Percentiles rank a stretch among this genome's conserved stretches.
These are phyloP conservation scores for Rosellinia necatrix DNA, from an alignment of 2,329 filamentous ascomycete species.

Conservation along the genomic window DNA sequence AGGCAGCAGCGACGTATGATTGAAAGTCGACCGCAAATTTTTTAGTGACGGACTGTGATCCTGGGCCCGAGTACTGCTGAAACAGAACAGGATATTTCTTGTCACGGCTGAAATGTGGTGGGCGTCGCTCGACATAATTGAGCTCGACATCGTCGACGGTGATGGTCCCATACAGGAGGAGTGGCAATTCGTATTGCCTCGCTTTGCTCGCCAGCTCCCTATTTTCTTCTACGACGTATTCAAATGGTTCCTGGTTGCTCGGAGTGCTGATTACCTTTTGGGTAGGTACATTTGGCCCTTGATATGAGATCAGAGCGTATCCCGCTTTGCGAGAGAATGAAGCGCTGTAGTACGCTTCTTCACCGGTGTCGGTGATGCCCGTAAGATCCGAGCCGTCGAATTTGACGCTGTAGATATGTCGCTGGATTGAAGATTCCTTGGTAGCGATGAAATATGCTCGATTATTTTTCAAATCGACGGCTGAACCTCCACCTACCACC, in stretches of 20 bases:
- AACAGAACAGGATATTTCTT: slow-evolving; percentile 95
- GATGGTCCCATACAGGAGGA: slow-evolving; percentile 80
- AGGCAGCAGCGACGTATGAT: slow-evolving; percentile 78
- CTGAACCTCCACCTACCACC: slow-evolving; percentile 81
- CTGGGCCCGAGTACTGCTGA: slow-evolving; percentile 90
- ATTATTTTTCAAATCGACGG: slow-evolving; percentile 82
- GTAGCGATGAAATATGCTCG: slow-evolving; percentile 90
- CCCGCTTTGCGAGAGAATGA: slow-evolving; percentile 84
- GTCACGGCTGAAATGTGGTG: slow-evolving; percentile 81
- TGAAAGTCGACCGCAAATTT: slow-evolving; percentile 87
- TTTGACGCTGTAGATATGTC: slow-evolving; percentile 88
- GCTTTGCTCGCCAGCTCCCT: slow-evolving; percentile 69
- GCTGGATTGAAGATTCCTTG: slow-evolving; percentile 84
- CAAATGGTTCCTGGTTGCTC: slow-evolving; percentile 65
- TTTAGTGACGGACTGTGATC: slow-evolving; percentile 86
- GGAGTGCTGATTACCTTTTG: slow-evolving; percentile 89
- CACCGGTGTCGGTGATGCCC: slow-evolving; percentile 72
- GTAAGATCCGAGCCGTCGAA: slow-evolving; percentile 77
- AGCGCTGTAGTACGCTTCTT: slow-evolving; percentile 77
- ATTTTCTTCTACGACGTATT: slow-evolving; percentile 80
- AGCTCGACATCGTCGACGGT: slow-evolving; percentile 78
- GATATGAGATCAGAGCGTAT: slow-evolving; percentile 83
- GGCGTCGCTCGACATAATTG: slow-evolving; percentile 80
- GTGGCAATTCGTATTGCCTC: slow-evolving; percentile 78
- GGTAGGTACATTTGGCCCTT: slow-evolving; percentile 84